A percentile compares a stretch with the other conserved stretches of the same genome.
phyloP scores from a whole-genome alignment of 2,329 filamentous ascomycete species.

The Aspergillus udagawae region DNA sequence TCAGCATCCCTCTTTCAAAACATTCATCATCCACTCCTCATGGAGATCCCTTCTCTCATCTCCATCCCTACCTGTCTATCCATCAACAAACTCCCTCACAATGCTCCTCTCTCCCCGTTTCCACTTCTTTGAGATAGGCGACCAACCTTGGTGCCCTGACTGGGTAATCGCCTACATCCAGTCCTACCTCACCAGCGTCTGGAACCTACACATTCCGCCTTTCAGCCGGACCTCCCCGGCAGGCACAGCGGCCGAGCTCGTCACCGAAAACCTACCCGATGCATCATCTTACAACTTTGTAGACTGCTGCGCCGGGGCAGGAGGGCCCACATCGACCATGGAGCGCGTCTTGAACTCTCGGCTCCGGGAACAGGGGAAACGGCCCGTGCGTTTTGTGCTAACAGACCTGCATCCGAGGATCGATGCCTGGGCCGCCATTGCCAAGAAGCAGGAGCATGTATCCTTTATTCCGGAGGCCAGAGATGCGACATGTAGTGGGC shows the following conservation, averaged over 20 bases:
- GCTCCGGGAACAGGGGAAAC: constrained; percentile 15
- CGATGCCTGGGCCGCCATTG: constrained; percentile 54
- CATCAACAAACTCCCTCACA: not conserved
- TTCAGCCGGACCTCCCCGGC: constrained; percentile 15
- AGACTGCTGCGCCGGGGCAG: constrained; percentile 72
- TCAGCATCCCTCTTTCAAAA: not conserved
- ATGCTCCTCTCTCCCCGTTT: constrained; percentile 11
- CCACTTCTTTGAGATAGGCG: constrained; percentile 65
- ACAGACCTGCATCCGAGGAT: constrained; percentile 65
- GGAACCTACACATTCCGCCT: constrained; percentile 15
- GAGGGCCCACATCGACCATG: constrained; percentile 65
- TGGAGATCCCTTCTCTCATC: no score
- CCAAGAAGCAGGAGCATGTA: constrained; percentile 52
- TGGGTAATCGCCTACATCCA: constrained; percentile 55
- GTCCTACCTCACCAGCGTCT: constrained; percentile 20
- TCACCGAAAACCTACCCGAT: constrained; percentile 36
- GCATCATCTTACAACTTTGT: constrained; percentile 59
- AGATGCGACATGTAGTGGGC: constrained; percentile 51
- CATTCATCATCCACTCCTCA: not conserved
- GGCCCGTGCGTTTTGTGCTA: constrained; percentile 55
- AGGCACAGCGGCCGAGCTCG: constrained; percentile 11
- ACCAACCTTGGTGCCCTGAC: constrained; percentile 62
- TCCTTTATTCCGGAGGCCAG: constrained; percentile 58
- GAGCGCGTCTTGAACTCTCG: constrained; percentile 56
- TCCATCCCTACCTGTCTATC: not conserved